phyloP scores from a whole-genome alignment of 805 yeast species.

The Lachancea thermotolerans region DNA sequence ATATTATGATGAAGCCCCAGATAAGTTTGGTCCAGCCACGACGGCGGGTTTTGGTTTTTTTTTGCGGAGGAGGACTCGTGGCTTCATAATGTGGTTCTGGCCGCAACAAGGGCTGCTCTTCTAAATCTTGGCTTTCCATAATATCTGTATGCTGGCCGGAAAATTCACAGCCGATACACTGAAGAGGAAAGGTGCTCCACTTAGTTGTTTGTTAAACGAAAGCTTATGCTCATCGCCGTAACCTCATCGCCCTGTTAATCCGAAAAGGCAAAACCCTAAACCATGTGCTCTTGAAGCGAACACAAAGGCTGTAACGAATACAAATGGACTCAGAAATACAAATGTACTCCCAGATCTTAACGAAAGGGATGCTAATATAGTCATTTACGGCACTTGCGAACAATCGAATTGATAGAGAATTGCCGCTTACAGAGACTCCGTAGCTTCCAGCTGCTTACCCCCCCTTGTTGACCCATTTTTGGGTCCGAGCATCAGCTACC shows the following conservation, averaged over 20 bases:
- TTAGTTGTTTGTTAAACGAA: background rate
- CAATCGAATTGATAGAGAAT: too few species aligned
- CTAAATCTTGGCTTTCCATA: background rate
- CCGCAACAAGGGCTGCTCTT: constrained; percentile 3
- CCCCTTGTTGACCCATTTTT: too few species aligned
- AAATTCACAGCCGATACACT: background rate
- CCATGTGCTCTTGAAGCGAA: background rate
- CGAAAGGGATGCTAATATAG: too few species aligned
- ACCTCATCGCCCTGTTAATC: background rate
- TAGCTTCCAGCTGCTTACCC: too few species aligned
- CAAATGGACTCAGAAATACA: background rate
- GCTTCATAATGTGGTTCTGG: constrained; percentile 2
- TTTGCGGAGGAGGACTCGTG: background rate
- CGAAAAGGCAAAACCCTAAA: too few species aligned
- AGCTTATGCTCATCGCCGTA: background rate
- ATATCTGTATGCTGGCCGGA: background rate
- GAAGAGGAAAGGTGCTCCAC: background rate
- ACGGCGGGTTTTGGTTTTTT: background rate
- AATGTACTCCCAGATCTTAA: too few species aligned
- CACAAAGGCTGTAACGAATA: background rate
- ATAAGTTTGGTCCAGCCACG: background rate
- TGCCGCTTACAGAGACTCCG: too few species aligned
- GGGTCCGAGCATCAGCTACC: too few species aligned
- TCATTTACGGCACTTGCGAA: too few species aligned
- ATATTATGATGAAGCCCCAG: background rate